Base-by-base conservation (phyloP, 148 eudicot species). In the Arctostaphylos glauca region DNA sequence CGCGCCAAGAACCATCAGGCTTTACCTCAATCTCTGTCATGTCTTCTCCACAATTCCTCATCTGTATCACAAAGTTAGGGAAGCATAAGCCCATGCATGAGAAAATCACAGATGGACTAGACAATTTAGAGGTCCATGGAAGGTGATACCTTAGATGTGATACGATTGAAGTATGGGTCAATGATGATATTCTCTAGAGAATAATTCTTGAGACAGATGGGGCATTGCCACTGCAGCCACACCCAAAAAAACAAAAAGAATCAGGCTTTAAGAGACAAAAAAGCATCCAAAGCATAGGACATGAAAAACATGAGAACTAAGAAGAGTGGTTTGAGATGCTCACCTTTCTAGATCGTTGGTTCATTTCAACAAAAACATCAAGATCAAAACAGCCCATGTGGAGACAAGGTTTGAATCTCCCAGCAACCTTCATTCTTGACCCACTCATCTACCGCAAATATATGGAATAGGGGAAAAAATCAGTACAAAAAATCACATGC, bases 1-100 rank as follows among this genome's bases (percentile, higher is more conserved):
- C 97, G 86, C 98, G 99, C 99, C 99, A 96, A 77, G 95, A 91
- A 84, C 99, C 99, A 89, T 96, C 97, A 89, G 98, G 95, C 83
- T 94, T 96, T 68, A 90, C 95, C 87, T 96, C 98, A 74, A 96
- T 90, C 86, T 96, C 99, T 54, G 93, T 90, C 79, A 92, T 86
- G 79, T 96, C 99, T 85, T 96, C 98, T 41, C 92, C 97, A 86
- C 91, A 96, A 86, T 85, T 84, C 53, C 67, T 86, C 93, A 96
- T 88, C 99, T 96, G 81, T 59, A 74, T 43, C 47, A 80, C 31
- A 66, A 60, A 75, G 3, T 25, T 52, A 72, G 49, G 5, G 31
- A 53, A 80, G 49, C 53, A 52, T 38, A 48, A 47, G 46, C 55
- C 44, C n/a, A 58, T 53, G 47, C 52, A 78, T 7, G 23, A 3